Evolutionary conservation across 345 rosid genomes (phyloP), one percentile per base, ranked within the genome.

Genomic region (Eucalyptus brandiana): DNA sequence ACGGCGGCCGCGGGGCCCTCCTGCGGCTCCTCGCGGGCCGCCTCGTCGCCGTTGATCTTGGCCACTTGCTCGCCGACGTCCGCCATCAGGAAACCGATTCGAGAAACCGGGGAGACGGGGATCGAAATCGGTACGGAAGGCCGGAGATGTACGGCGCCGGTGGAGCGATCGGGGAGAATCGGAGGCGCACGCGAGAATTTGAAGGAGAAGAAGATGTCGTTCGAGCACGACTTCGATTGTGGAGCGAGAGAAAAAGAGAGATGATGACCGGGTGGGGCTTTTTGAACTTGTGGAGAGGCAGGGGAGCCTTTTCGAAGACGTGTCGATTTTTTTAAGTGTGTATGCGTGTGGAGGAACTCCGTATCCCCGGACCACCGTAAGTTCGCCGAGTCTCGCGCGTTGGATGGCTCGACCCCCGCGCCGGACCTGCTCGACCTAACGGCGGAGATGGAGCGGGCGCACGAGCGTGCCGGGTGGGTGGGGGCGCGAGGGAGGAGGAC

Each of bases 1-100:
- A 12, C 49, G 87, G 87, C 86, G 90, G 88, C 69, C 54, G 88
- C 87, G 91, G 93, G 94, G 95, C 88, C 90, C 47, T 91, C 90
- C 40, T 87, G 89, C 50, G 76, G 45, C 86, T 90, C 92, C 65
- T 67, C 62, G 86, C 53, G 65, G 72, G 10, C 90, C n/a, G 21
- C 89, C n/a, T 28, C 85, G 26, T 13, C 56, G 37, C 24, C 28
- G 42, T 89, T 44, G 90, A 89, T 88, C 60, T 87, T 89, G 47
- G 91, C 26, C 65, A 87, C 88, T 89, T 90, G 87, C 88, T 67
- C 89, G 72, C 89, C 80, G 90, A 88, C 81, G 90, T 91, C 90
- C 90, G 91, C 93, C 93, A 93, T 94, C 42, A 81, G 87, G 45
- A 44, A 11, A 76, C 13, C 83, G 40, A 40, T 76, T 76, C 47